Evolutionary conservation across 305 asterid genomes (phyloP).

Genomic region (Solanum hybrid): DNA sequence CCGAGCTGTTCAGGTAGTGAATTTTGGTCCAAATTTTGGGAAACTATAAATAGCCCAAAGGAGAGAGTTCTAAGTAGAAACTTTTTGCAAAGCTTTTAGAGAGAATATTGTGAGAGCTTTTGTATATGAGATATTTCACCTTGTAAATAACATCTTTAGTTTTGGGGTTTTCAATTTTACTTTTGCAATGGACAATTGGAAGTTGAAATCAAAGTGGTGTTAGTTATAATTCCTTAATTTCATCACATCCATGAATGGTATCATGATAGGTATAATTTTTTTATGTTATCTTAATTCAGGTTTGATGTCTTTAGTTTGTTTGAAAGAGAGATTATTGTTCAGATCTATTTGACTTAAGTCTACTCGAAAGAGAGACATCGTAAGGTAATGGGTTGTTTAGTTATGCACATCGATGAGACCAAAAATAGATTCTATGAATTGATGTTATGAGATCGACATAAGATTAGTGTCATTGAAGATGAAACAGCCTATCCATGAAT

Average conservation of each 20-base stretch:
- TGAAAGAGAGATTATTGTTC: not conserved
- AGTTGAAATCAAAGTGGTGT: not conserved
- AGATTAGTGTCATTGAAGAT: not conserved
- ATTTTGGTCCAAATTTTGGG: not conserved
- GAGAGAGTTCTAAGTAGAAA: not conserved
- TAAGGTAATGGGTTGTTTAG: not conserved
- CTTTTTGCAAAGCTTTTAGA: not conserved
- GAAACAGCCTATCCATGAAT: not conserved
- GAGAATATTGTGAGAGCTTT: not conserved
- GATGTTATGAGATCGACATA: not conserved
- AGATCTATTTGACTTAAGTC: not conserved
- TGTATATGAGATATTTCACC: not conserved
- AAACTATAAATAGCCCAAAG: not conserved
- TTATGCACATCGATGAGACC: not conserved
- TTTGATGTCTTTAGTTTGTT: not conserved
- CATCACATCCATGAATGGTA: not conserved
- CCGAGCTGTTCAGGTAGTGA: not conserved
- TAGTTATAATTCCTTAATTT: not conserved
- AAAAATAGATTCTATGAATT: not conserved
- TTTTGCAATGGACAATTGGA: not conserved
- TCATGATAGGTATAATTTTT: not conserved
- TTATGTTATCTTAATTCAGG: not conserved
- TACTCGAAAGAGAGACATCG: not conserved
- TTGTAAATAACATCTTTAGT: not conserved
- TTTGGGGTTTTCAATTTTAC: not conserved